Conservation (phyloP, 2,329 filamentous ascomycete genomes). For the Fusarium tanahbumbuense region DNA sequence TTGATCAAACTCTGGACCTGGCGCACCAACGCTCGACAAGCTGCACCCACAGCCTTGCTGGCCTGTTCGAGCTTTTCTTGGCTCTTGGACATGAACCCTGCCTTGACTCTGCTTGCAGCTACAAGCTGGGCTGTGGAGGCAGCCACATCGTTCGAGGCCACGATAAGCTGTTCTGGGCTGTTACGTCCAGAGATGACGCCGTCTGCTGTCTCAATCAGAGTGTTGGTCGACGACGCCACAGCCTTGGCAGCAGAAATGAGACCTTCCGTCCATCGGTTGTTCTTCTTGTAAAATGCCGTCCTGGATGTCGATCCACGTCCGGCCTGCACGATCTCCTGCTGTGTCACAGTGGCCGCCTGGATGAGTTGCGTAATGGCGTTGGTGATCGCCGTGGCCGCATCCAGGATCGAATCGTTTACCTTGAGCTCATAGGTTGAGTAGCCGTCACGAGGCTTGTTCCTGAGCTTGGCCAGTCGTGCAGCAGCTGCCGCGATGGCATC, state of each 20-base stretch:
- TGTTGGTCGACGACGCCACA: slow-evolving; percentile 92
- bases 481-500: slow-evolving; percentile 95
- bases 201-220: slow-evolving; percentile 96
- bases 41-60: slow-evolving; percentile 90
- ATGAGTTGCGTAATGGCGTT: slow-evolving; percentile 94
- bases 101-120: slow-evolving; percentile 94
- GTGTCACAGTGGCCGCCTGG: slow-evolving; percentile 90
- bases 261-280: slow-evolving; percentile 98
- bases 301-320: slow-evolving; percentile 87
- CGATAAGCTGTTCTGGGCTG: slow-evolving; percentile 95
- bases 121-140: slow-evolving; percentile 97
- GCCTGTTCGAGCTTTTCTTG: slow-evolving; percentile 92
- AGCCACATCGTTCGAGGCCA: slow-evolving; percentile 96
- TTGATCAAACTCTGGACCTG: slow-evolving; percentile 96
- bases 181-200: slow-evolving; percentile 93
- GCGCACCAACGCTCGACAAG: slow-evolving; percentile 86
- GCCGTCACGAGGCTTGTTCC: slow-evolving; percentile 94
- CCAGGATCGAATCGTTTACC: slow-evolving; percentile 94
- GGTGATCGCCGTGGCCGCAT: slow-evolving; percentile 92
- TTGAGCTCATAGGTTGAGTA: slow-evolving; percentile 97
- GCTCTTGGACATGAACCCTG: slow-evolving; percentile 96
- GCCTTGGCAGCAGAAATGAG: slow-evolving; percentile 98
- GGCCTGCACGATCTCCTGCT: slow-evolving; percentile 96
- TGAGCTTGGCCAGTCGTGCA: slow-evolving; percentile 88
- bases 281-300: slow-evolving; percentile 99